These are phyloP conservation scores for Microsporum canis DNA, from an alignment of 2,329 filamentous ascomycete genomes.

Conservation along the genomic window DNA sequence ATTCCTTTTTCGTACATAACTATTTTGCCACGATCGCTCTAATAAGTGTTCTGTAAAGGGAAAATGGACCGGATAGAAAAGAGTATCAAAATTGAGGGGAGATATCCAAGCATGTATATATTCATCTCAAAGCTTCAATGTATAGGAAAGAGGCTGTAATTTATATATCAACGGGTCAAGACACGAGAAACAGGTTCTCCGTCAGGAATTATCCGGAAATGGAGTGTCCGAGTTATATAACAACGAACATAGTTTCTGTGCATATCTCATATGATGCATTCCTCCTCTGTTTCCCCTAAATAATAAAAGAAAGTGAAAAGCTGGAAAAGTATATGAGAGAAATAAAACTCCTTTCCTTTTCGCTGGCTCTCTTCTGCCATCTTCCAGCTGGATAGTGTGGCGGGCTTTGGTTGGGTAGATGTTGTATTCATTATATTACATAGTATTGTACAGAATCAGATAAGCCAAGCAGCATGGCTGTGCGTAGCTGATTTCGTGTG, in stretches of 20 bases:
- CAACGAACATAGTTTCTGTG: no score
- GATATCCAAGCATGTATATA: neutral
- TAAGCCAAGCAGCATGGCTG: neutral
- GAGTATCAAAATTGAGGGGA: neutral
- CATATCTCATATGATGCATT: neutral
- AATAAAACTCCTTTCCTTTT: neutral
- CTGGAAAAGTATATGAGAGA: neutral
- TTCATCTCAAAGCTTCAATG: neutral
- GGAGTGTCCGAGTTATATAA: neutral
- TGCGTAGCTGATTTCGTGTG: neutral
- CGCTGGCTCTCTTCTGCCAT: neutral
- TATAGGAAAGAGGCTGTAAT: neutral
- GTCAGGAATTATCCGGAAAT: neutral
- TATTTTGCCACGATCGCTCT: no score
- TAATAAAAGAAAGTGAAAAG: neutral
- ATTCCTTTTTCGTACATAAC: no score
- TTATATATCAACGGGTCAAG: neutral
- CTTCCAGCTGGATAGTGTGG: neutral
- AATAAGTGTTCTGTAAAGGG: no score
- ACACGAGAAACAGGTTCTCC: neutral
- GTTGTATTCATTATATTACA: constrained; percentile 5
- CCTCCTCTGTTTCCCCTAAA: neutral
- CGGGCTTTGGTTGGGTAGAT: neutral
- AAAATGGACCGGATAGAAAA: neutral
- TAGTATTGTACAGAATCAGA: constrained; percentile 4